Base-by-base conservation (phyloP, 495 filamentous ascomycete species). In the Hamigera avellanea region DNA sequence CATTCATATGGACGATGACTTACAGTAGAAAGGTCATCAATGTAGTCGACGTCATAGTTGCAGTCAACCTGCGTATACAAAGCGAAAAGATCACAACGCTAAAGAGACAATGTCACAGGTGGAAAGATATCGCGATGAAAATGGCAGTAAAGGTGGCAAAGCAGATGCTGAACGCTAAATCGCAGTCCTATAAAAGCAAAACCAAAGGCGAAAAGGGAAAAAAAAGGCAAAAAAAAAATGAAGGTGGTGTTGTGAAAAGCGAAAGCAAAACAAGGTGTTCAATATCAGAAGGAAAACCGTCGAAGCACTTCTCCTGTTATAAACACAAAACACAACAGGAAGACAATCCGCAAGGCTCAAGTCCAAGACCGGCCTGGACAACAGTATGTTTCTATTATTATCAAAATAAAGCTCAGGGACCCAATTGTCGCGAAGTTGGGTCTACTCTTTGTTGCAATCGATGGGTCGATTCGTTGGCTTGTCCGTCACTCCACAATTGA, bases 11-110 rank as follows among this genome's bases (percentile, higher is more conserved):
- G 7, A n/a, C 15, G n/a, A 32, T 31, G 44, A 75, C 76, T 76
- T 63, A 82, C 80, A 84, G 55, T 58, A 81, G 64, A 46, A 83
- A 83, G 39, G 80, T 81, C 62, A 81, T 76, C 49, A 84, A 70
- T 15, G 79, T 81, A n/a, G 76, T 81, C n/a, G 71, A 78, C 27
- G 71, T 64, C 78, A 82, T 83, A 31, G 26, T 45, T 35, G 27
- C 25, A 33, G 14, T 33, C 14, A 19, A 5, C 6, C 3, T 19
- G 17, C 14, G 14, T n/a, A n/a, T n/a, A n/a, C n/a, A n/a, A n/a
- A n/a, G n/a, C 5, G 28, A 30, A 30, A 12, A 12, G 17, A 30
- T 18, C 27, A 16, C 8, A 25, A 44, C 14, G 17, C 18, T 34
- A 40, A 19, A 19, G 19, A 13, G 10, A 19, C 25, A 32, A 15